Evolutionary conservation across 148 eudicot genomes (phyloP).

Genomic region (Spergularia marina): DNA sequence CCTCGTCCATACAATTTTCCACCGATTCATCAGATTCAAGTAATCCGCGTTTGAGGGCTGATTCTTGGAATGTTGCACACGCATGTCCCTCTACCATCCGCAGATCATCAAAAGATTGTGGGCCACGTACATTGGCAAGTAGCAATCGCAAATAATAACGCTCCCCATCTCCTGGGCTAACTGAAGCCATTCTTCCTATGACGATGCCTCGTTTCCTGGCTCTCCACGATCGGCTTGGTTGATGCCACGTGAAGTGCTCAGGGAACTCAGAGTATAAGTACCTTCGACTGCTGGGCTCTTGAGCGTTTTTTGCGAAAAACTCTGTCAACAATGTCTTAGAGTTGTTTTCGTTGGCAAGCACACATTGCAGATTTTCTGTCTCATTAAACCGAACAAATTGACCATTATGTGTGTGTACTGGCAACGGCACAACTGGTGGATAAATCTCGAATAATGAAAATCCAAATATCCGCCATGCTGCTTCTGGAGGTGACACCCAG

Average conservation of each 20-base stretch:
- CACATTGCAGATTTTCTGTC: background rate
- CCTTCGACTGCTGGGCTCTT: background rate
- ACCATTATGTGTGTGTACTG: background rate
- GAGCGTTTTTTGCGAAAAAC: background rate
- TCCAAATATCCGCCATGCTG: slow-evolving; percentile 3
- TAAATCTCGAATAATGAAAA: background rate
- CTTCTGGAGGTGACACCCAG: background rate
- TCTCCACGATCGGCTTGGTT: background rate
- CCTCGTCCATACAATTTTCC: background rate
- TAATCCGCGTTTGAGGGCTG: background rate
- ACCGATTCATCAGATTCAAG: background rate
- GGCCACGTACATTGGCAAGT: background rate
- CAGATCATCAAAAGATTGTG: background rate
- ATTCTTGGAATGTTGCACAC: background rate
- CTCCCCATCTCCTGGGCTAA: background rate
- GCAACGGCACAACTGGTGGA: background rate
- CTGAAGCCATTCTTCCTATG: background rate
- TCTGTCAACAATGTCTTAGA: background rate
- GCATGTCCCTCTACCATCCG: background rate
- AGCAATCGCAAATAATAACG: background rate
- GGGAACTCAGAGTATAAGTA: background rate
- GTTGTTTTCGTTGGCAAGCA: background rate
- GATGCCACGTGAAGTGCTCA: background rate
- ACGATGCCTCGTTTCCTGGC: background rate
- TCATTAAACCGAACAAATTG: background rate